Conservation (phyloP, 768 basidiomycete genomes). For the Mycena indigotica region DNA sequence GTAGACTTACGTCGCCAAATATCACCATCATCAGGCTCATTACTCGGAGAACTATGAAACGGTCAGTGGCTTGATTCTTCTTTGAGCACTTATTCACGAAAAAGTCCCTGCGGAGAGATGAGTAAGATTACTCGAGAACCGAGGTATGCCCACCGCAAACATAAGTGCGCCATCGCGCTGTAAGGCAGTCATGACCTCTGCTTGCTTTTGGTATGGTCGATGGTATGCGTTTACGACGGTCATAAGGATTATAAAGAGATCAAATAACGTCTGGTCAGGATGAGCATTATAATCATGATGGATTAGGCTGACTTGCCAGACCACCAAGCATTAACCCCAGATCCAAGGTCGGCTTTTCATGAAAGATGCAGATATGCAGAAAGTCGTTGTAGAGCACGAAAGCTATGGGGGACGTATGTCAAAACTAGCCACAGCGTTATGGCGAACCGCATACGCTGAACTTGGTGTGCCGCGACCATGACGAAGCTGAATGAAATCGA, state of each 20-base stretch:
- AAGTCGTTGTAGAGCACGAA: background rate
- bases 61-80: background rate
- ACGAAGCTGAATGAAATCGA: background rate
- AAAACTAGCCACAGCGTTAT: too few species aligned
- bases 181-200: background rate
- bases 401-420: too few species aligned
- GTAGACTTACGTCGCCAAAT: background rate
- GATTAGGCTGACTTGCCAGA: background rate
- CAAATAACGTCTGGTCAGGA: conserved; percentile 1
- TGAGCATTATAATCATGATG: background rate
- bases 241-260: conserved; percentile 8
- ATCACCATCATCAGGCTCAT: background rate
- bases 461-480: background rate
- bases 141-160: conserved; percentile 1
- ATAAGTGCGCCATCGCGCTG: conserved; percentile 1
- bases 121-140: background rate
- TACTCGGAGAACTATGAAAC: background rate
- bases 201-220: background rate
- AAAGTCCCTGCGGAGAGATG: background rate
- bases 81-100: background rate
- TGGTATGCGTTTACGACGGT: conserved; percentile 2
- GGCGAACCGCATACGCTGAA: conserved; percentile 1
- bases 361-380: background rate
- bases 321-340: background rate
- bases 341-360: background rate